phyloP scores from a whole-genome alignment of 192 early-diverging fungal genomes.

The Umbelopsis isabellina region DNA sequence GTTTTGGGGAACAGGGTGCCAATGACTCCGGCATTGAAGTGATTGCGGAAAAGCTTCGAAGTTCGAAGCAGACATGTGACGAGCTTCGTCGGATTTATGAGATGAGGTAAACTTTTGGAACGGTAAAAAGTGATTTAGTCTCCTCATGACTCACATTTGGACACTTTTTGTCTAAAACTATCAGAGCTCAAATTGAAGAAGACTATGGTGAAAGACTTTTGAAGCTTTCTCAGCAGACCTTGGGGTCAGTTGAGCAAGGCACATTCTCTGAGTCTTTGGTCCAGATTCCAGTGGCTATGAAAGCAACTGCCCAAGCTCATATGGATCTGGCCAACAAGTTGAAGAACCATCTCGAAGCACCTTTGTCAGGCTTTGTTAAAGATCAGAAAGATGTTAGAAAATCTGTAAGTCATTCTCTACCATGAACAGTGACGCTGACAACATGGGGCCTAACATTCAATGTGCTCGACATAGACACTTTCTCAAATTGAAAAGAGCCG shows the following conservation, averaged over 20 bases:
- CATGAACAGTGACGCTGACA: not conserved
- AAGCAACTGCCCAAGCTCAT: constrained; percentile 66
- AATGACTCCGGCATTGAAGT: constrained; percentile 72
- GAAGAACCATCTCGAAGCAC: constrained; percentile 61
- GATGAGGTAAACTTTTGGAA: constrained; percentile 43
- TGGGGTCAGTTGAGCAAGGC: constrained; percentile 34
- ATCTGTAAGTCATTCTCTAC: constrained; percentile 33
- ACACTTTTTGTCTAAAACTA: not conserved
- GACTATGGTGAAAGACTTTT: constrained; percentile 70
- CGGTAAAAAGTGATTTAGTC: not conserved
- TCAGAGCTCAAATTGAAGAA: constrained; percentile 69
- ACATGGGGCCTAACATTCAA: not conserved
- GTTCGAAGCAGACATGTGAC: constrained; percentile 71
- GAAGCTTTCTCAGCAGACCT: constrained; percentile 37
- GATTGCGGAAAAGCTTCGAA: constrained; percentile 63
- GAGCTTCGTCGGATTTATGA: constrained; percentile 66
- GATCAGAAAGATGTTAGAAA: constrained; percentile 65
- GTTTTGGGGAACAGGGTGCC: constrained; percentile 44
- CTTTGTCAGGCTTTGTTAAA: constrained; percentile 60
- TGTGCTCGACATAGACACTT: not conserved
- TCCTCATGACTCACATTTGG: not conserved
- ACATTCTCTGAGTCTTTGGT: constrained; percentile 63
- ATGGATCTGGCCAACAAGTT: constrained; percentile 68
- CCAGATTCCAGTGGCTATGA: constrained; percentile 60
- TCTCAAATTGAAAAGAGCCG: constrained; percentile 16